Evolutionary conservation across 2,329 filamentous ascomycete genomes (phyloP).

Genomic region (Pseudogymnoascus sp.): DNA sequence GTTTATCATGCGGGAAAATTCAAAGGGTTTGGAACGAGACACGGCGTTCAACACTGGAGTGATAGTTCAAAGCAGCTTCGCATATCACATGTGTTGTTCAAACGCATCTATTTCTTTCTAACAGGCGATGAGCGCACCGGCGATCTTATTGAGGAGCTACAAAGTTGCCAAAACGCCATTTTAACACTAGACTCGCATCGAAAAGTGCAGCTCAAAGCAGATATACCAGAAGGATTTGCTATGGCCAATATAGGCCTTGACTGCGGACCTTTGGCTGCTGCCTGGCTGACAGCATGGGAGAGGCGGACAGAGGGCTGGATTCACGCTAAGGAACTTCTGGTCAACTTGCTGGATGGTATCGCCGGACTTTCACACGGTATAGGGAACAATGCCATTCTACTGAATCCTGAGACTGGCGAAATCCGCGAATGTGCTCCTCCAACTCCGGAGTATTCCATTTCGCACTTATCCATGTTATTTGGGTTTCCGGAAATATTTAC

Average conservation of each 20-base stretch:
- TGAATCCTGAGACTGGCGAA: conserved; percentile 4
- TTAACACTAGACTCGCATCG: conserved; percentile 8
- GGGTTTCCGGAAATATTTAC: not conserved
- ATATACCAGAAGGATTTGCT: not conserved
- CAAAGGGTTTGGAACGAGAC: conserved; percentile 54
- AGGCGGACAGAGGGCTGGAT: conserved; percentile 8
- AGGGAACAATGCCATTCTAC: conserved; percentile 4
- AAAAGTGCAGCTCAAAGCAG: conserved; percentile 1
- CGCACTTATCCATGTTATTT: conserved; percentile 1
- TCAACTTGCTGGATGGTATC: not conserved
- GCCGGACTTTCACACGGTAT: not conserved
- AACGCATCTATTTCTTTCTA: conserved; percentile 28
- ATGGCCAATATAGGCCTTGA: conserved; percentile 10
- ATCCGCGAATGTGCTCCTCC: conserved; percentile 6
- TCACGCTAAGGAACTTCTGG: not conserved
- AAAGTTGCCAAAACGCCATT: not conserved
- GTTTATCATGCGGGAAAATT: conserved; percentile 52
- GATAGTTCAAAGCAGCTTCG: conserved; percentile 57
- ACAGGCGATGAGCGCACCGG: conserved; percentile 38
- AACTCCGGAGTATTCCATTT: not conserved
- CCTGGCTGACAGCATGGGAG: conserved; percentile 9
- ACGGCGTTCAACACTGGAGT: conserved; percentile 55
- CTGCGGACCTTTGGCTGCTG: conserved; percentile 3
- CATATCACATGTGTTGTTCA: conserved; percentile 50
- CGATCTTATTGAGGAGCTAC: conserved; percentile 43